Percentiles rank a stretch among this genome's conserved stretches.
phyloP scores from a whole-genome alignment of 192 early-diverging fungal species.

The Kappamyces sp. region DNA sequence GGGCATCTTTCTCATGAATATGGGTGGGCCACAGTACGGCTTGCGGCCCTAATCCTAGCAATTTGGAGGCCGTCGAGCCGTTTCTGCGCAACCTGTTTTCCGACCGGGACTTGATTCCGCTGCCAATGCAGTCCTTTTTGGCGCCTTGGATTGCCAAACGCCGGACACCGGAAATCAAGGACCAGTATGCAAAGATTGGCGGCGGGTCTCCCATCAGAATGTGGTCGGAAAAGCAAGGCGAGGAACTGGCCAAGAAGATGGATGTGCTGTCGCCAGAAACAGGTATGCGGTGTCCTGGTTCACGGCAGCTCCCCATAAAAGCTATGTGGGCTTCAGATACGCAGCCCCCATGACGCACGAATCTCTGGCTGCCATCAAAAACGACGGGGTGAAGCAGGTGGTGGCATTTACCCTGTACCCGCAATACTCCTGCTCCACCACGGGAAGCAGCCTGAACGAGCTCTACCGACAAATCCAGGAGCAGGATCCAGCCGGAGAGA shows the following conservation, averaged over 20 bases:
- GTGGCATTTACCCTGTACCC: slow-evolving; percentile 93
- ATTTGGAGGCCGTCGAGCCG: slow-evolving; percentile 64
- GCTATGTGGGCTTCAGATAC: slow-evolving; percentile 93
- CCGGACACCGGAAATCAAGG: slow-evolving; percentile 76
- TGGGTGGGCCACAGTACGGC: slow-evolving; percentile 64
- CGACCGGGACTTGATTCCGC: slow-evolving; percentile 86
- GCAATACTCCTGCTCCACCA: slow-evolving; percentile 95
- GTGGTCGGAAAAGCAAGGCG: slow-evolving; percentile 86
- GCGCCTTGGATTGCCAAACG: slow-evolving; percentile 75
- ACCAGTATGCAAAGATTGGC: slow-evolving; percentile 89
- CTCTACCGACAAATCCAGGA: slow-evolving; percentile 59
- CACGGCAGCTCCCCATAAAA: slow-evolving; percentile 71
- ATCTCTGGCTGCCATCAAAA: slow-evolving; percentile 71
- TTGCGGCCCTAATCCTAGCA: slow-evolving; percentile 35
- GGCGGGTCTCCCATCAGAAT: slow-evolving; percentile 88
- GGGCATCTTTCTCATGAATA: slow-evolving; percentile 85
- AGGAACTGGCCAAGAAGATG: slow-evolving; percentile 66
- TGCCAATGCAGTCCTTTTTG: slow-evolving; percentile 70
- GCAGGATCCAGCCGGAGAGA: slow-evolving; percentile 54
- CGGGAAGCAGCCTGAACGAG: slow-evolving; percentile 88
- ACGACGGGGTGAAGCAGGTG: slow-evolving; percentile 75
- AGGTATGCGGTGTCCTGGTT: slow-evolving; percentile 8
- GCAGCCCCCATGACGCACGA: slow-evolving; percentile 68
- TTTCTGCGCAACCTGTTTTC: slow-evolving; percentile 82
- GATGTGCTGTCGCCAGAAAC: slow-evolving; percentile 70